A percentile compares a stretch with the other conserved stretches of the same genome.
These are phyloP conservation scores for Aspergillus cristatus DNA, from an alignment of 495 filamentous ascomycete genomes.

Conservation along the genomic window DNA sequence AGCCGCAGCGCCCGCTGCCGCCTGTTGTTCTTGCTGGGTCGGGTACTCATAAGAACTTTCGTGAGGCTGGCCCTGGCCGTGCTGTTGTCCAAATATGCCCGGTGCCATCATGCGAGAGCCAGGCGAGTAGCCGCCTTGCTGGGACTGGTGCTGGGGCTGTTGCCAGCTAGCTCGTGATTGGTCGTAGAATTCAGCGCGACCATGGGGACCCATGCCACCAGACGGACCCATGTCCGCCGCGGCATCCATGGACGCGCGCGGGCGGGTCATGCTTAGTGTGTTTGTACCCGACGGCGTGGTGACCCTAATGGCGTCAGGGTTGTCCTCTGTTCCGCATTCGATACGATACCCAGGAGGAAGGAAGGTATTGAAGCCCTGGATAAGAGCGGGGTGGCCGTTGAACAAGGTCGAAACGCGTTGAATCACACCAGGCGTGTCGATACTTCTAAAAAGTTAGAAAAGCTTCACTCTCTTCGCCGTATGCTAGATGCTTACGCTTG, in stretches of 20 bases:
- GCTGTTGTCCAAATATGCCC: slow-evolving; percentile 31
- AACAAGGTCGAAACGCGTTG: slow-evolving; percentile 95
- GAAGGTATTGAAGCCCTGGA: slow-evolving; percentile 98
- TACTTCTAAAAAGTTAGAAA: slow-evolving; percentile 39
- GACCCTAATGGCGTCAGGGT: slow-evolving; percentile 91
- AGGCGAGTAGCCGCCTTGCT: slow-evolving; percentile 39
- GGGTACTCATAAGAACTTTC: slow-evolving; percentile 40
- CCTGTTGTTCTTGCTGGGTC: slow-evolving; percentile 37
- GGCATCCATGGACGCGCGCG: slow-evolving; percentile 40
- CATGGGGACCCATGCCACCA: slow-evolving; percentile 24
- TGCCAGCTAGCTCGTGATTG: slow-evolving; percentile 41
- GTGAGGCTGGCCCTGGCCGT: slow-evolving; percentile 27
- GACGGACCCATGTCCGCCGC: slow-evolving; percentile 26
- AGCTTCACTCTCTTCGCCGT: not conserved
- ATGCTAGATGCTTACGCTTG: slow-evolving; percentile 59
- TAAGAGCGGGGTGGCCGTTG: slow-evolving; percentile 89
- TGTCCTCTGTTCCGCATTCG: slow-evolving; percentile 84
- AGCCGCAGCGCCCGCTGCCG: slow-evolving; percentile 39
- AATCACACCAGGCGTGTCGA: slow-evolving; percentile 97
- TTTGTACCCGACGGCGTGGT: slow-evolving; percentile 89
- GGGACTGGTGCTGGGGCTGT: slow-evolving; percentile 39
- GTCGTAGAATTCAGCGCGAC: slow-evolving; percentile 37
- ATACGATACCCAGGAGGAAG: slow-evolving; percentile 95
- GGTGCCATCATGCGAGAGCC: slow-evolving; percentile 33
- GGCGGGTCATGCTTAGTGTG: slow-evolving; percentile 46